phyloP scores from a whole-genome alignment of 352 stramenopile genomes.

The Globisporangium recalcitrans region DNA sequence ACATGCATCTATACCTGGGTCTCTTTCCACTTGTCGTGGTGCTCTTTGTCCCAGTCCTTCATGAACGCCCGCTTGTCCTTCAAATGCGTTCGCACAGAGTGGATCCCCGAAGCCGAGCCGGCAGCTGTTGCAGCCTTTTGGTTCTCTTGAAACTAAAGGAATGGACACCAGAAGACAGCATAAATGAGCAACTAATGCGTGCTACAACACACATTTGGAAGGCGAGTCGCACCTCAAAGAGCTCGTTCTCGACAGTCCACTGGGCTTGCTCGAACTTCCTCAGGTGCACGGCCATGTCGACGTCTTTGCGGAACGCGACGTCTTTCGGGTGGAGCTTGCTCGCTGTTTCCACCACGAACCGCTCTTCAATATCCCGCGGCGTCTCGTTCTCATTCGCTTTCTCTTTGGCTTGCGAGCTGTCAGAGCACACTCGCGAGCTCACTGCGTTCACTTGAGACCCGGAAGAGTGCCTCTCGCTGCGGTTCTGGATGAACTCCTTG shows the following conservation, averaged over 20 bases:
- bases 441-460: slow-evolving; percentile 3
- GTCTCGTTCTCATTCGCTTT: background rate
- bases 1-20: slow-evolving; percentile 44
- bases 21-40: slow-evolving; percentile 44
- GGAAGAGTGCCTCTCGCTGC: slow-evolving; percentile 16
- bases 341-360: slow-evolving; percentile 39
- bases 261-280: slow-evolving; percentile 57
- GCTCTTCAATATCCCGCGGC: slow-evolving; percentile 46
- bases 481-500: slow-evolving; percentile 41
- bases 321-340: slow-evolving; percentile 41
- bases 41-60: slow-evolving; percentile 53
- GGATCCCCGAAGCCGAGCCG: slow-evolving; percentile 19
- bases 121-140: slow-evolving; percentile 21
- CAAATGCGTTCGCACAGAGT: slow-evolving; percentile 37
- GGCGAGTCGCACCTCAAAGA: slow-evolving; percentile 24
- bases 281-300: slow-evolving; percentile 66
- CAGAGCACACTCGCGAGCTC: slow-evolving; percentile 12
- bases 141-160: slow-evolving; percentile 27
- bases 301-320: slow-evolving; percentile 47
- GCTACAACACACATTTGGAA: background rate
- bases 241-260: slow-evolving; percentile 48
- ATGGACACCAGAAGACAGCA: background rate
- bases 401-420: background rate
- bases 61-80: slow-evolving; percentile 58
- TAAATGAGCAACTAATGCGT: background rate